Evolutionary conservation across 2,329 filamentous ascomycete species (phyloP), one percentile per base, ranked within the genome.

Genomic region (Paraconiothyrium sp.): DNA sequence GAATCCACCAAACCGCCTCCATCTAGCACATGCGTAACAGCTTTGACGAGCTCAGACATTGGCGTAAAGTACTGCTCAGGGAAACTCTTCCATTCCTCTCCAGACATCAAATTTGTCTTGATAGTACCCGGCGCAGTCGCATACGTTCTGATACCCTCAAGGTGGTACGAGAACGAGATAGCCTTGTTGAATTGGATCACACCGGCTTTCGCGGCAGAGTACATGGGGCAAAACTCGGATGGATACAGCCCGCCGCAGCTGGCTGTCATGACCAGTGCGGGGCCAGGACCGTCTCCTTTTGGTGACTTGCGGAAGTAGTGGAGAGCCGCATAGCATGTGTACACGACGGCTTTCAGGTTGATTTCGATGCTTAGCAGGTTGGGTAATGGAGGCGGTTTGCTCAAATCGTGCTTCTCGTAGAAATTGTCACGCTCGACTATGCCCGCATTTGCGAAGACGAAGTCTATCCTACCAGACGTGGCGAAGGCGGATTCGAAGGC

Each of bases 391-490:
- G 74, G 73, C 7, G 65, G 55, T 7, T 62, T 67, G n/a, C 60
- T 60, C 30, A 79, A 52, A 37, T 70, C 66, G 54, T 79, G 74
- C 8, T 63, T 69, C 47, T 72, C 73, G 64, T 79, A 83, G 68
- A 82, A 82, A 58, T 80, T 81, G 57, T 73, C 67, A 20, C 74
- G 68, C 57, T 83, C 81, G 8, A 83, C 71, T 24, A 83, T 76
- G 1, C 83, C 83, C 0, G 82, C 82, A 58, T 84, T 84, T 16
- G 81, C 82, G 63, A 82, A 84, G 37, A 84, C 81, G 62, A 84
- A 83, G 70, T 84, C 82, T 16, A 84, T 49, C 2, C 77, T 69
- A 14, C 73, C 71, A 10, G 74, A 68, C 3, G 67, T 60, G 5
- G 72, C 62, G 70, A 79, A 83, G 9, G 77, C 69, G 16, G 62